Conservation (phyloP, 2,329 filamentous ascomycete genomes). For the Penicillium brevicompactum region DNA sequence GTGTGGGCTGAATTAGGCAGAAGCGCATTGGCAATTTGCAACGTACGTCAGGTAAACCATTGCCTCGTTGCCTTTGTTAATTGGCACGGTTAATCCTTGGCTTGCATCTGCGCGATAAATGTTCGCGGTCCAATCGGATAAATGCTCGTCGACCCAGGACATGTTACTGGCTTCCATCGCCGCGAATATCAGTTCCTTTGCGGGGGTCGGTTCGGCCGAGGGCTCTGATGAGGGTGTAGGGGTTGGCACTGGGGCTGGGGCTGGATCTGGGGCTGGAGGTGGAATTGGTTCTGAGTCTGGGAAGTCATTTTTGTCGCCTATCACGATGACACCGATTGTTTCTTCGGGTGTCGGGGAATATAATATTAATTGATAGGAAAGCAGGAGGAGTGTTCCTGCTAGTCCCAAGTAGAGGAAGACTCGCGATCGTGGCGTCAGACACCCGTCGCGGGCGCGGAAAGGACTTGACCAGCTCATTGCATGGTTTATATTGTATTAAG, state of each 20-base stretch:
- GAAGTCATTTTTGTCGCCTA: background rate
- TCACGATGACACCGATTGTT: slow-evolving; percentile 1
- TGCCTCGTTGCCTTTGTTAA: slow-evolving; percentile 52
- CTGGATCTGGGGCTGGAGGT: background rate
- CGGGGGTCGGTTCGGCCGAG: background rate
- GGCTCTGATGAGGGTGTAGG: background rate
- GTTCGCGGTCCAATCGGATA: slow-evolving; percentile 20
- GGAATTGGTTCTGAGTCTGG: background rate
- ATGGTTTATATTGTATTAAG: background rate
- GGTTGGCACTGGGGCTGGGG: background rate
- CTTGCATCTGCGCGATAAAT: slow-evolving; percentile 48
- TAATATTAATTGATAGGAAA: slow-evolving; percentile 24
- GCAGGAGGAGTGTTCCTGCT: slow-evolving; percentile 13
- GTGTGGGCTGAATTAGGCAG: background rate
- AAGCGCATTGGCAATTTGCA: background rate
- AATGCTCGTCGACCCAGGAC: slow-evolving; percentile 23
- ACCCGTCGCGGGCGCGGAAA: background rate
- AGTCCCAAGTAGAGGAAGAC: slow-evolving; percentile 19
- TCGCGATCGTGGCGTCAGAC: slow-evolving; percentile 7
- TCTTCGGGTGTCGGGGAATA: slow-evolving; percentile 5
- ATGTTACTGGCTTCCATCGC: slow-evolving; percentile 23
- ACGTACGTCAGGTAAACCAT: slow-evolving; percentile 53
- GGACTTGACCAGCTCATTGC: slow-evolving; percentile 5
- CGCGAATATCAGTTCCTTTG: slow-evolving; percentile 25
- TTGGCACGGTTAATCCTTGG: slow-evolving; percentile 44